Evolutionary conservation across 2,329 filamentous ascomycete genomes (phyloP), one percentile per base, ranked within the genome.

Genomic region (Aspergillus pseudotamarii): DNA sequence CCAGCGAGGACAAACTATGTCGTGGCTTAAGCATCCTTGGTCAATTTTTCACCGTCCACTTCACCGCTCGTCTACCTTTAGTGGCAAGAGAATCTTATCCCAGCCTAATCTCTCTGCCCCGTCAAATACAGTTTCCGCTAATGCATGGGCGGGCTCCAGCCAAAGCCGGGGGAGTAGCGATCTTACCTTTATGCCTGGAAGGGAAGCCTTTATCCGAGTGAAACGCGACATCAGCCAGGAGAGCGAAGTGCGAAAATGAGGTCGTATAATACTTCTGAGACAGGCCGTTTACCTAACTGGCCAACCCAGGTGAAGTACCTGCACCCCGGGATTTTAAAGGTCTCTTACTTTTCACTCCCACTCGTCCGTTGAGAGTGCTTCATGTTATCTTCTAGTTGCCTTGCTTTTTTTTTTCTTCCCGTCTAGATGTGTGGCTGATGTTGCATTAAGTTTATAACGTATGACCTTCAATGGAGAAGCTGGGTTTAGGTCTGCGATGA

Each of bases 201-300:
- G 41, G 32, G 65, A 64, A 14, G 69, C 69, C 19, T 70, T 70
- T 34, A 77, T 78, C 56, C 71, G 69, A 38, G 69, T 78, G 6
- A 75, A 73, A 62, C 75, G 74, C 55, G 72, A 75, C 3, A 76
- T 78, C 45, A 70, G 66, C 45, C 75, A 77, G 64, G 69, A 75
- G 61, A 75, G 70, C 23, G 72, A 75, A 65, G 14, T 72, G 41
- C 65, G 70, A 11, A 28, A 65, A n/a, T 72, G 57, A 67, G 9
- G n/a, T 51, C 36, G 23, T 19, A 38, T 30, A 46, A 23, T 46
- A 11, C 21, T 9, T 2, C 12, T 50, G 46, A 16, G 21, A 50
- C 46, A 26, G 23, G 46, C 30, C 14, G 26, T 46, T 46, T 46
- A 46, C 43, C 46, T 28, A 30, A 19, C 26, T 30, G 26, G 10